Conservation (phyloP, 1,284 basidiomycete species). For the Tilletia horrida region DNA sequence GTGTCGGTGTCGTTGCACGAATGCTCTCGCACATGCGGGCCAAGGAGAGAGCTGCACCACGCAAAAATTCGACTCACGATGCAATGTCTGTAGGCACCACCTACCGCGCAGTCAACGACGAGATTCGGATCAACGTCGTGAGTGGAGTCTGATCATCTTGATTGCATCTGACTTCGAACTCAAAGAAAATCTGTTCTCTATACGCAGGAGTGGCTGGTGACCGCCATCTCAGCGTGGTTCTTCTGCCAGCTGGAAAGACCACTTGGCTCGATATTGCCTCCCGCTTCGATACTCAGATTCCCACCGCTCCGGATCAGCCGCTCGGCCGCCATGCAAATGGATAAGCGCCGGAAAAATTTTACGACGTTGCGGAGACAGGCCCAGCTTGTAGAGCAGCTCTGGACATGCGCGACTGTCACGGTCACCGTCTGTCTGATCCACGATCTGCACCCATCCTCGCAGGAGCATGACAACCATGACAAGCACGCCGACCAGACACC, state of each 20-base stretch:
- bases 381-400: conserved; percentile 11
- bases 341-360: not conserved
- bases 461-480: not conserved
- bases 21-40: conserved; percentile 16
- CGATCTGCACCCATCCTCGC: conserved; percentile 8
- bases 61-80: not conserved
- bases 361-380: conserved; percentile 1
- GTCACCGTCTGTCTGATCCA: conserved; percentile 11
- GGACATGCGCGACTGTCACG: conserved; percentile 10
- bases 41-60: conserved; percentile 2
- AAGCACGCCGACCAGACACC: not conserved
- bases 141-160: not conserved
- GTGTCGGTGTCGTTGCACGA: conserved; percentile 5
- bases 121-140: conserved; percentile 14
- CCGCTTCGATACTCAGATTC: conserved; percentile 6
- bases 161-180: not conserved
- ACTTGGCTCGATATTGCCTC: not conserved
- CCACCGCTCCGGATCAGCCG: conserved; percentile 13
- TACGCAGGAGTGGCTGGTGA: conserved; percentile 13
- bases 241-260: conserved; percentile 15
- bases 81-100: not conserved
- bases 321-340: conserved; percentile 1
- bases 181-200: not conserved
- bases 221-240: conserved; percentile 13
- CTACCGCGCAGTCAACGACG: conserved; percentile 12